Conservation (phyloP, 139 green algal genomes). For the Chlorella vulgaris region DNA sequence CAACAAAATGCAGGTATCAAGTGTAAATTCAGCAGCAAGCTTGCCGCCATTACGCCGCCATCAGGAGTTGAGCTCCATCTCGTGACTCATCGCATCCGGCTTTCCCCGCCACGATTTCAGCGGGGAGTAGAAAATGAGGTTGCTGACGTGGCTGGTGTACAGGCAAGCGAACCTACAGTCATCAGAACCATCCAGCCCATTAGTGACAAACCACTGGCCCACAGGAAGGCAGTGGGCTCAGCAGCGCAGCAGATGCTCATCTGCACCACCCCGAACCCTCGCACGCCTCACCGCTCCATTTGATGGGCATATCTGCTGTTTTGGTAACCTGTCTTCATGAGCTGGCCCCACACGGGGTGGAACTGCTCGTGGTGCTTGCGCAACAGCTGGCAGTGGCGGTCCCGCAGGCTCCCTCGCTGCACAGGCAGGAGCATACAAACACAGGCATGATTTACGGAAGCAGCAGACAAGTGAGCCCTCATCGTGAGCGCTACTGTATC, state of each 20-base stretch:
- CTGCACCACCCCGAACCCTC: too few relatives aligned
- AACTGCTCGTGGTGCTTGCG: conserved; percentile 80
- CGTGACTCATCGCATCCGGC: conserved; percentile 88
- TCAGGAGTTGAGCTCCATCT: conserved; percentile 50
- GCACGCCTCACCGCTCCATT: conserved; percentile 45
- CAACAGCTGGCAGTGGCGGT: conserved; percentile 70
- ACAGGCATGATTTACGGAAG: too few relatives aligned
- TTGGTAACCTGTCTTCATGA: conserved; percentile 97
- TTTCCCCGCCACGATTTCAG: conserved; percentile 81
- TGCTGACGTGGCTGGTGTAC: conserved; percentile 96
- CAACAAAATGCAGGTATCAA: too few relatives aligned
- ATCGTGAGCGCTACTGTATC: too few relatives aligned
- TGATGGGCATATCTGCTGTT: conserved; percentile 94
- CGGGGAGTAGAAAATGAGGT: conserved; percentile 89
- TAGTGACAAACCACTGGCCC: background rate
- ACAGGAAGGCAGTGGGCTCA: too few relatives aligned
- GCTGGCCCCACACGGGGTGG: conserved; percentile 93
- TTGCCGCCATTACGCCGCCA: background rate
- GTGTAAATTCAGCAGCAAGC: too few relatives aligned
- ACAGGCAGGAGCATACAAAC: background rate
- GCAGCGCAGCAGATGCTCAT: too few relatives aligned
- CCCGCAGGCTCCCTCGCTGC: conserved; percentile 51
- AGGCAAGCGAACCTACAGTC: conserved; percentile 89
- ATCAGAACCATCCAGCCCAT: background rate
- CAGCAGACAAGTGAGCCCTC: too few relatives aligned